Base-by-base conservation (phyloP, 2,329 filamentous ascomycete genomes). In the Gaeumannomyces tritici region DNA sequence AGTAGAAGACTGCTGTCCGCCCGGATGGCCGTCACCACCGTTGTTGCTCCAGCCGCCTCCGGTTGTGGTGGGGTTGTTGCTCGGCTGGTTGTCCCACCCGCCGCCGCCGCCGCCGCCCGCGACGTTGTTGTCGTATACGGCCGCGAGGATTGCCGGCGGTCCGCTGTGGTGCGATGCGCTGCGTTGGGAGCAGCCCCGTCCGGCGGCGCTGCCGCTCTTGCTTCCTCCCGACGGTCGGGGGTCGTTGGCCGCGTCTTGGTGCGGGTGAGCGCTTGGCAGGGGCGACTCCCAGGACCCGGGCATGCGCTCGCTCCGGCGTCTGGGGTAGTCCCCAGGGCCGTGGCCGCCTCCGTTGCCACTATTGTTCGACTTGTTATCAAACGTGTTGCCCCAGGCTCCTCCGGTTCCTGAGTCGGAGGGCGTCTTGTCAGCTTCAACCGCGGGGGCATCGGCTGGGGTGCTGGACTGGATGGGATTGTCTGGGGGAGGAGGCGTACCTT, bases 51-150 rank as follows among this genome's bases (percentile, higher is more conserved):
- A 35, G 11, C 31, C n/a, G 11, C 31, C n/a, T 29, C 27, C 27
- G 58, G 21, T 9, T 5, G 42, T 60, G 31, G 21, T 28, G 31
- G 31, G n/a, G 60, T 47, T 61, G 60, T 42, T 35, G n/a, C 33
- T 61, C 18, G 59, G n/a, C 24, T 24, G 42, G 42, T 55, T 55
- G 11, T 31, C 51, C 29, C 42, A 55, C 15, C 59, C 59, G 42
- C 21, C 26, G 27, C 47, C 27, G 42, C 33, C 59, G 31, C 7
- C 31, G 31, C 31, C 31, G 28, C 51, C 59, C 2, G 18, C 24
- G 18, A 56, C 24, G 42, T 61, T 61, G 51, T 61, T 56, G 59
- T 61, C 54, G 42, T 33, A 42, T 7, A 27, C 57, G 57, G 24
- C n/a, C 11, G 31, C 13, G 18, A 31, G 57, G 29, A 13, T n/a